Conservation (phyloP, 2,329 filamentous ascomycete genomes). For the Penicillium sp. region DNA sequence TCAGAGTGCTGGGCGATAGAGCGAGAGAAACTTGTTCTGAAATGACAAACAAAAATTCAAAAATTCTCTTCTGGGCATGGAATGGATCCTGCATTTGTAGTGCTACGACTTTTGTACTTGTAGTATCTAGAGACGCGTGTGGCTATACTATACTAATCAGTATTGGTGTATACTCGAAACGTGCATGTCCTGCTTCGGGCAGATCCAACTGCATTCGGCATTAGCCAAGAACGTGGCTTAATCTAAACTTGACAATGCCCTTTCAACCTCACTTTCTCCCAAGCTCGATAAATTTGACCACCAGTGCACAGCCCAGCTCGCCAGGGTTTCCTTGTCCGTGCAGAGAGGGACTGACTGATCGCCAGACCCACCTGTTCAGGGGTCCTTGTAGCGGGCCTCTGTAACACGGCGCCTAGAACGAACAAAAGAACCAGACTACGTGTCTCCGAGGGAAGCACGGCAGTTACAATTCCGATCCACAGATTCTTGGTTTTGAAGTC, state of each 20-base stretch:
- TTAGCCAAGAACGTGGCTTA: neutral
- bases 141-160: neutral
- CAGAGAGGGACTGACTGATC: slow-evolving; percentile 29
- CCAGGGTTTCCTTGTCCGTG: slow-evolving; percentile 25
- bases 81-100: neutral
- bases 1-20: slow-evolving; percentile 48
- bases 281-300: neutral
- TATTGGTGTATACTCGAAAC: neutral
- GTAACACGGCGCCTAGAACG: slow-evolving; percentile 4
- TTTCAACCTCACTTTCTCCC: neutral
- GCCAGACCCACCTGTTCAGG: slow-evolving; percentile 6
- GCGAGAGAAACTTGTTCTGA: slow-evolving; percentile 46
- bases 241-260: neutral
- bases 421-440: neutral
- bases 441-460: neutral
- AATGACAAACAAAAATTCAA: slow-evolving; percentile 39
- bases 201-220: too few species aligned
- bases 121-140: too few species aligned
- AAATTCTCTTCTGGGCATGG: slow-evolving; percentile 38
- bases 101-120: neutral
- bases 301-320: neutral
- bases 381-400: slow-evolving; percentile 5
- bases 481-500: neutral
- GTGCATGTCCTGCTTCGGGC: neutral
- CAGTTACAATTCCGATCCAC: slow-evolving; percentile 1